Base-by-base conservation (phyloP, 2,329 filamentous ascomycete genomes). In the Capronia coronata region DNA sequence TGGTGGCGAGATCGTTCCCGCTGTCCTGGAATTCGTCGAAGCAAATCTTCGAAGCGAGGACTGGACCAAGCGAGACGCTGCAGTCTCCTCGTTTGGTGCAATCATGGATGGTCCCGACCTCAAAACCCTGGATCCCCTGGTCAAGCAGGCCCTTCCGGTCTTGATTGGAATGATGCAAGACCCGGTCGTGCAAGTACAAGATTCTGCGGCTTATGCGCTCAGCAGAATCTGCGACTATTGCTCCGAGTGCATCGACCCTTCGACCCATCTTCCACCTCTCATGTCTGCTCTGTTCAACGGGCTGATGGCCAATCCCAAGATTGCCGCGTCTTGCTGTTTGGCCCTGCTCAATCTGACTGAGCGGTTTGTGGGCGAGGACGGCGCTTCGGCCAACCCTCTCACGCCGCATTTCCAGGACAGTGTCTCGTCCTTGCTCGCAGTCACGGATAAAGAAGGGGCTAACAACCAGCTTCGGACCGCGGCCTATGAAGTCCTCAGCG, bases 71-170 rank as follows among this genome's bases (percentile, higher is more conserved):
- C 83, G 93, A 62, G 93, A 98, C 72, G 93, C 93, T 46, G 90
- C 93, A 43, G 93, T 98, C 25, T 95, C 93, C 52, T 90, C 93
- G 14, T 97, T 98, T 61, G 93, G 93, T 56, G 93, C 90, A 59
- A 97, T 98, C 62, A 96, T 98, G 90, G 93, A 98, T 66, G 93
- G 93, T 21, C 93, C 93, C 1, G 93, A 97, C 51, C 87, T 94
- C 69, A 87, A 87, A 72, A 82, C 91, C 43, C 75, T 98, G 45
- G 88, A 94, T 63, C 90, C 91, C 49, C 85, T 98, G 49, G 87
- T 98, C 64, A 95, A 95, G 75, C 91, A 96, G 68, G 93, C 90
- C 54, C 79, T 98, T 43, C 86, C 87, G 45, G 87, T 96, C 47
- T 77, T 98, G 43, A 93, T 98, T 64, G 81, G 78, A 60, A 97